Evolutionary conservation across 805 yeast genomes (phyloP).

Genomic region (Torulaspora delbrueckii): DNA sequence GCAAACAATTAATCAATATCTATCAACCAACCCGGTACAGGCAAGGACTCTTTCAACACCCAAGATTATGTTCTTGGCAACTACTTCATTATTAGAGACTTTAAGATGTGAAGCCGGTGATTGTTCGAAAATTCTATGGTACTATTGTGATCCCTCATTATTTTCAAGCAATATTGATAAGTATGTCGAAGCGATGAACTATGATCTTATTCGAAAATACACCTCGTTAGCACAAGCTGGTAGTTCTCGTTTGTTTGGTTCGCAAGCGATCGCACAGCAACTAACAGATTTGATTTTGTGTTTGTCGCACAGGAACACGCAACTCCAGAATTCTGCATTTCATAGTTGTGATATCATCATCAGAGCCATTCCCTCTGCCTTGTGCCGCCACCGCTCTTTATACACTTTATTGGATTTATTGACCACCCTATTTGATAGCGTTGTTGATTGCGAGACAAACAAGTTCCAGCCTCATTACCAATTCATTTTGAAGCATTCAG

Average conservation of each 20-base stretch:
- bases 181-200: slow-evolving; percentile 61
- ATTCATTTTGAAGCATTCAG: slow-evolving; percentile 44
- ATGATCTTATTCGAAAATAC: slow-evolving; percentile 53
- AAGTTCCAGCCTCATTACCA: slow-evolving; percentile 80
- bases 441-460: slow-evolving; percentile 76
- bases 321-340: slow-evolving; percentile 74
- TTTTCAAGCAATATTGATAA: slow-evolving; percentile 63
- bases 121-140: slow-evolving; percentile 69
- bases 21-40: slow-evolving; percentile 45
- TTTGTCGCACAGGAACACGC: slow-evolving; percentile 73
- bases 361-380: slow-evolving; percentile 62
- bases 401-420: slow-evolving; percentile 79
- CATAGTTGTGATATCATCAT: slow-evolving; percentile 69
- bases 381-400: slow-evolving; percentile 68
- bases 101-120: slow-evolving; percentile 76
- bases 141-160: slow-evolving; percentile 83
- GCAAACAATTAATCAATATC: slow-evolving; percentile 42
- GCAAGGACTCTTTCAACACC: slow-evolving; percentile 58
- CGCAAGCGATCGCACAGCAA: slow-evolving; percentile 60
- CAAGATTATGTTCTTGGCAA: slow-evolving; percentile 80
- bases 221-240: slow-evolving; percentile 49
- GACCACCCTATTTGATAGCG: slow-evolving; percentile 69
- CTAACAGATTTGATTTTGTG: slow-evolving; percentile 59
- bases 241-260: slow-evolving; percentile 50
- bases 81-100: slow-evolving; percentile 73